phyloP scores from a whole-genome alignment of 106 monocot species.

The Dendrobium officinale region DNA sequence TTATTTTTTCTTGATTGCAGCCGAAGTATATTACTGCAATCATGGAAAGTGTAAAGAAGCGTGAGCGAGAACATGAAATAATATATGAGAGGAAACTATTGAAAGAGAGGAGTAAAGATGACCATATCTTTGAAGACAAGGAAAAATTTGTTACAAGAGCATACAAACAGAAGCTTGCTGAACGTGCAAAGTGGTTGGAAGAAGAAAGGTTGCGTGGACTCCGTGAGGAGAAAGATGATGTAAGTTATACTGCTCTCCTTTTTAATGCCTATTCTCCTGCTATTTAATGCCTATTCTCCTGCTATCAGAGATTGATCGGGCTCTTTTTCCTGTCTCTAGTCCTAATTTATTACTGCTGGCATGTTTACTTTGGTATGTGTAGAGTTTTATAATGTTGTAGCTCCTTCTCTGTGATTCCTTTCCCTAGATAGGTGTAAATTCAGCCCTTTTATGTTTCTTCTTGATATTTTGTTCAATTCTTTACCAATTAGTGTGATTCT shows the following conservation, averaged over 20 bases:
- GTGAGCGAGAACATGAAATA: conserved; percentile 72
- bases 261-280: neutral
- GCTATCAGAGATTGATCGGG: neutral
- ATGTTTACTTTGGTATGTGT: too few relatives aligned
- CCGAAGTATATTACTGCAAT: conserved; percentile 77
- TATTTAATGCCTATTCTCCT: neutral
- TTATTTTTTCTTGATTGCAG: conserved; percentile 25
- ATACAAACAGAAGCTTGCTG: conserved; percentile 83
- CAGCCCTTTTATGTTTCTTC: too few relatives aligned
- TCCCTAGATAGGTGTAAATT: too few relatives aligned
- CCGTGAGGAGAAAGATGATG: conserved; percentile 88
- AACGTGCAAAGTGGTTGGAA: conserved; percentile 70
- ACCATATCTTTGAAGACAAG: conserved; percentile 76
- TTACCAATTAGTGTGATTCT: too few relatives aligned
- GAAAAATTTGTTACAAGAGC: conserved; percentile 94
- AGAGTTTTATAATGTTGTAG: too few relatives aligned
- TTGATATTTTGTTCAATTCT: too few relatives aligned
- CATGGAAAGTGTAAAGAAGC: conserved; percentile 66
- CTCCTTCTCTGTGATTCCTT: too few relatives aligned
- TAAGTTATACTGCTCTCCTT: conserved; percentile 22
- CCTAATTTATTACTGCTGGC: too few relatives aligned
- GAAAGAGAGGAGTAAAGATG: conserved; percentile 91
- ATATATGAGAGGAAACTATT: conserved; percentile 76
- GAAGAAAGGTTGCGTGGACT: conserved; percentile 70
- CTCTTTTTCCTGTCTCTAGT: too few relatives aligned